These are phyloP conservation scores for Mortierella sp. DNA, from an alignment of 371 early-diverging fungal genomes.

Conservation along the genomic window DNA sequence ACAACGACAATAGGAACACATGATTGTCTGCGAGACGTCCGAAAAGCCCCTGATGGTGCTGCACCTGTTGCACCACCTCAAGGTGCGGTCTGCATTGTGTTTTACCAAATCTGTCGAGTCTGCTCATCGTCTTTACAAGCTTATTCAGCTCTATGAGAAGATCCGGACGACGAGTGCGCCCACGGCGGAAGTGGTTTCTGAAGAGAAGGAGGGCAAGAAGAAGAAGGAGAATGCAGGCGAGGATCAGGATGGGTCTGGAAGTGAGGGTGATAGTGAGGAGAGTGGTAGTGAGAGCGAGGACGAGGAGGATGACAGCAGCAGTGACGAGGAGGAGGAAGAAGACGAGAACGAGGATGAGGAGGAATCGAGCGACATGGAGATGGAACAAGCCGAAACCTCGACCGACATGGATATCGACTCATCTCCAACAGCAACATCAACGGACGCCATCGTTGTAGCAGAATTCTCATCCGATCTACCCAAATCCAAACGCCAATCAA, in stretches of 20 bases:
- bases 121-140: conserved; percentile 80
- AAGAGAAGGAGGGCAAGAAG: conserved; percentile 3
- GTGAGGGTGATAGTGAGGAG: conserved; percentile 26
- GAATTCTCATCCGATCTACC: conserved; percentile 91
- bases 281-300: conserved; percentile 23
- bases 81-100: conserved; percentile 80
- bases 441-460: conserved; percentile 64
- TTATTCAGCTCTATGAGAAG: conserved; percentile 73
- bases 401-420: conserved; percentile 20
- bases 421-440: neutral
- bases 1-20: conserved; percentile 64
- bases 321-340: conserved; percentile 4
- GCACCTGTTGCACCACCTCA: conserved; percentile 77
- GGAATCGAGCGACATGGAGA: conserved; percentile 26
- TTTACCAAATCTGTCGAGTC: conserved; percentile 93
- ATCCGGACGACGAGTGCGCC: conserved; percentile 22
- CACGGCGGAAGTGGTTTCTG: conserved; percentile 3
- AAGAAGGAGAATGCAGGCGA: conserved; percentile 1
- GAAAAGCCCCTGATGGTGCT: conserved; percentile 84
- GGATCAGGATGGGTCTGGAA: conserved; percentile 34
- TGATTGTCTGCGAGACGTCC: conserved; percentile 71
- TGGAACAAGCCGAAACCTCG: conserved; percentile 21
- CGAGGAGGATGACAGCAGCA: conserved; percentile 28
- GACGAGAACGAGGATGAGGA: conserved; percentile 13
- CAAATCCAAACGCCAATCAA: conserved; percentile 69